Evolutionary conservation across 2,329 filamentous ascomycete species (phyloP).

Genomic region (Ceratocystis lukuohia): DNA sequence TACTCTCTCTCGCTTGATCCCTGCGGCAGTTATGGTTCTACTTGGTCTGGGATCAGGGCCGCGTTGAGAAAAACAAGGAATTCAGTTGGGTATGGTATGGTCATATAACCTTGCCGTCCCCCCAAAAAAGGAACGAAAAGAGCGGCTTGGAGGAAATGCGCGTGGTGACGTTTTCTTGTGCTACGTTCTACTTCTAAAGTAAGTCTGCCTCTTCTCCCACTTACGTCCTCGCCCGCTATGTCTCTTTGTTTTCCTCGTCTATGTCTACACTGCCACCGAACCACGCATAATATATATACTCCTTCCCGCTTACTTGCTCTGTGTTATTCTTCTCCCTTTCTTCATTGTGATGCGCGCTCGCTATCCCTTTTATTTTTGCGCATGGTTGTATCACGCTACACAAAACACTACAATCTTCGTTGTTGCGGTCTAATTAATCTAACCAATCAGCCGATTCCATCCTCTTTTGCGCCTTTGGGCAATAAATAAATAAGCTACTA

Average conservation of each 20-base stretch:
- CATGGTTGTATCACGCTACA: not conserved
- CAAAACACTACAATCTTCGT: not conserved
- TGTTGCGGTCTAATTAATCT: not conserved
- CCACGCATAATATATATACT: too few relatives aligned
- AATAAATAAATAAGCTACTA: not conserved
- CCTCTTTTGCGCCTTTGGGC: not conserved
- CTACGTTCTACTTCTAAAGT: not conserved
- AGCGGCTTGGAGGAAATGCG: not conserved
- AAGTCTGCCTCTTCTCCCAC: too few relatives aligned
- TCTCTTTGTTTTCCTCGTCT: too few relatives aligned
- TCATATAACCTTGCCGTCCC: not conserved
- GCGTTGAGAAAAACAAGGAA: not conserved
- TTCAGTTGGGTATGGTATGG: not conserved
- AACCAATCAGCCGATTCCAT: not conserved
- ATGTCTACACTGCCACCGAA: too few relatives aligned
- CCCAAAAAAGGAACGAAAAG: not conserved
- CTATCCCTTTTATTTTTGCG: not conserved
- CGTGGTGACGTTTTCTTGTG: not conserved
- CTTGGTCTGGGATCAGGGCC: not conserved
- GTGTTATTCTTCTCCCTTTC: not conserved
- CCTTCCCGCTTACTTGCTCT: too few relatives aligned
- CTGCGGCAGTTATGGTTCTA: not conserved
- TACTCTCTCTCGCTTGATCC: not conserved
- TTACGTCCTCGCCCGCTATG: too few relatives aligned
- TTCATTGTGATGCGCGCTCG: not conserved